A percentile compares a stretch with the other conserved stretches of the same genome.
Evolutionary conservation across 2,329 filamentous ascomycete species (phyloP).

Genomic region (Cadophora sp.): DNA sequence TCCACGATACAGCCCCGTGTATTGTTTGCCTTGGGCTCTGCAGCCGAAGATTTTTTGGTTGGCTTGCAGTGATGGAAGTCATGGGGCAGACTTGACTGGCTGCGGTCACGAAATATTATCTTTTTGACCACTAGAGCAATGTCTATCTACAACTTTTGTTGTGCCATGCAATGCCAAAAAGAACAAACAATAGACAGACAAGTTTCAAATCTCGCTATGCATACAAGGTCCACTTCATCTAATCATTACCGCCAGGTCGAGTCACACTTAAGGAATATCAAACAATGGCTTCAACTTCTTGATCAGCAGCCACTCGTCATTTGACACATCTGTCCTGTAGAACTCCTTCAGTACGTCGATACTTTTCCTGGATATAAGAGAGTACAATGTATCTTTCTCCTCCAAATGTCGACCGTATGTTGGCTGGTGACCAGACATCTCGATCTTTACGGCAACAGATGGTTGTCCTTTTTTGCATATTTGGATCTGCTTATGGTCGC

Average conservation of each 20-base stretch:
- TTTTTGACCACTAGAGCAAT: neutral
- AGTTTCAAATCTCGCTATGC: slow-evolving; percentile 13
- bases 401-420: slow-evolving; percentile 95
- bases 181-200: slow-evolving; percentile 6
- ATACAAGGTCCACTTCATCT: slow-evolving; percentile 6
- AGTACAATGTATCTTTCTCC: slow-evolving; percentile 88
- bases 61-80: neutral
- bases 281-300: slow-evolving; percentile 95
- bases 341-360: slow-evolving; percentile 98
- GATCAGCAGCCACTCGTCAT: slow-evolving; percentile 94
- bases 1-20: too few relatives aligned
- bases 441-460: slow-evolving; percentile 98
- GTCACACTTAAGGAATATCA: slow-evolving; percentile 65
- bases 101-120: neutral
- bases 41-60: neutral
- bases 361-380: slow-evolving; percentile 81
- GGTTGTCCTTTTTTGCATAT: slow-evolving; percentile 96
- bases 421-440: slow-evolving; percentile 89
- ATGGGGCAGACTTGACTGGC: neutral
- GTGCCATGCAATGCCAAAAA: slow-evolving; percentile 17
- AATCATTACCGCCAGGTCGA: slow-evolving; percentile 1
- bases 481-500: slow-evolving; percentile 93
- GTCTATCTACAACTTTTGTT: slow-evolving; percentile 28
- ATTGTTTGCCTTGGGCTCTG: neutral
- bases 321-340: slow-evolving; percentile 84